phyloP scores from a whole-genome alignment of 768 basidiomycete species.

The Xerocomus potaroensis region DNA sequence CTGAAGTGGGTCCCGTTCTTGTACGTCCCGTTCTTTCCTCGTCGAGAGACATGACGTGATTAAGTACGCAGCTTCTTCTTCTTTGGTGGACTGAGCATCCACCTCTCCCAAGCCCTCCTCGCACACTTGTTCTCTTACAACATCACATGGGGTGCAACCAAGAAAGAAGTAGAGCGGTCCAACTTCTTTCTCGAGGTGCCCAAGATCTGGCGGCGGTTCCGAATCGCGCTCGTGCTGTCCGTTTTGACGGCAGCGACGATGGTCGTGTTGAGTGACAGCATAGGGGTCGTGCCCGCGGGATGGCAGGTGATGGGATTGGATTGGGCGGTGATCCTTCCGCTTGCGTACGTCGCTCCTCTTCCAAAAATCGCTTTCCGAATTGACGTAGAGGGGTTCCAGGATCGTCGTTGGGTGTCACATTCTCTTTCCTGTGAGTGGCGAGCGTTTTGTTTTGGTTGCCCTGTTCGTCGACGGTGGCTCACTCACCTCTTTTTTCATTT shows the following conservation, averaged over 20 bases:
- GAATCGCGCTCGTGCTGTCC: slow-evolving; percentile 54
- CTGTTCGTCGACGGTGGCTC: no score
- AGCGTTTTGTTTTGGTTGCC: no score
- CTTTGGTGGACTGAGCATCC: slow-evolving; percentile 53
- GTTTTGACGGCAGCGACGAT: slow-evolving; percentile 48
- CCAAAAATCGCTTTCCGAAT: not conserved
- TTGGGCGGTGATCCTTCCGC: slow-evolving; percentile 75
- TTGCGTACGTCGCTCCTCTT: slow-evolving; percentile 39
- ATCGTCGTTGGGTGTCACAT: slow-evolving; percentile 64
- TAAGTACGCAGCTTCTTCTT: slow-evolving; percentile 39
- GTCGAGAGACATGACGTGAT: not conserved
- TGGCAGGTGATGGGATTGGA: slow-evolving; percentile 59
- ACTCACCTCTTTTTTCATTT: no score
- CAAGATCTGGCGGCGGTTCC: slow-evolving; percentile 75
- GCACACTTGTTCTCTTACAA: slow-evolving; percentile 59
- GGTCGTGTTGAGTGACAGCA: slow-evolving; percentile 47
- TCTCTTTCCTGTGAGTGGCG: slow-evolving; percentile 63
- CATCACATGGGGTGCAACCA: slow-evolving; percentile 55
- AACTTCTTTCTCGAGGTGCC: slow-evolving; percentile 92
- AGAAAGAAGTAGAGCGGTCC: slow-evolving; percentile 84
- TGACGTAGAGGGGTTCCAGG: not conserved
- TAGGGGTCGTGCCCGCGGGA: slow-evolving; percentile 48
- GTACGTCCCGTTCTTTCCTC: slow-evolving; percentile 12
- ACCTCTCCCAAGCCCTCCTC: slow-evolving; percentile 47
- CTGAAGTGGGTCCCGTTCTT: slow-evolving; percentile 37